Conservation (phyloP, 73 alveolate genomes). For the Paramecium sexaurelia region DNA sequence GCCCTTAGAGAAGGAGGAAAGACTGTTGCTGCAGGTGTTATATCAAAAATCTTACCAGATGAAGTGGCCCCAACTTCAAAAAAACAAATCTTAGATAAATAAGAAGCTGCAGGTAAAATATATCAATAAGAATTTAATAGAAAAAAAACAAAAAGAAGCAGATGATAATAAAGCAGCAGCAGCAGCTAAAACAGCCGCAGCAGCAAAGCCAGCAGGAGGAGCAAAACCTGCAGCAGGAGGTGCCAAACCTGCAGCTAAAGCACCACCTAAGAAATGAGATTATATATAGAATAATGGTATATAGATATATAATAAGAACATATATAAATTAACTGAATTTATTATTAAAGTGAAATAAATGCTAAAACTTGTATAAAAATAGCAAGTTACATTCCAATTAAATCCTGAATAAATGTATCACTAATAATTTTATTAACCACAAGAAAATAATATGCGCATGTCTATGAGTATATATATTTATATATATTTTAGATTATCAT, state of each 20-base stretch:
- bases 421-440: background rate
- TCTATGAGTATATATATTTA: background rate
- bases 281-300: background rate
- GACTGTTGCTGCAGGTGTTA: slow-evolving; percentile 89
- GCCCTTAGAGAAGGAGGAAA: slow-evolving; percentile 96
- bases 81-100: slow-evolving; percentile 49
- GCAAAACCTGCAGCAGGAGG: slow-evolving; percentile 36
- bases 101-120: slow-evolving; percentile 55
- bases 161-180: slow-evolving; percentile 32
- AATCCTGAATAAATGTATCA: background rate
- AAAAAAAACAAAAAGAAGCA: background rate
- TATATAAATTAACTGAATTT: slow-evolving; percentile 21
- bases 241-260: background rate
- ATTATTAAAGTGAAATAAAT: background rate
- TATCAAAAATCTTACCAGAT: slow-evolving; percentile 74
- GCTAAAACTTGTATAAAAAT: background rate
- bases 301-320: background rate
- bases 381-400: background rate
- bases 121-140: background rate
- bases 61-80: slow-evolving; percentile 65
- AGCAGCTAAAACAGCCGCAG: background rate
- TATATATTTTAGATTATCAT: background rate
- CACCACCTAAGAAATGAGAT: background rate
- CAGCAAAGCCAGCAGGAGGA: slow-evolving; percentile 1
- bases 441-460: background rate